Evolutionary conservation across 2,329 filamentous ascomycete genomes (phyloP), one percentile per base, ranked within the genome.

Genomic region (Beauveria sp.): DNA sequence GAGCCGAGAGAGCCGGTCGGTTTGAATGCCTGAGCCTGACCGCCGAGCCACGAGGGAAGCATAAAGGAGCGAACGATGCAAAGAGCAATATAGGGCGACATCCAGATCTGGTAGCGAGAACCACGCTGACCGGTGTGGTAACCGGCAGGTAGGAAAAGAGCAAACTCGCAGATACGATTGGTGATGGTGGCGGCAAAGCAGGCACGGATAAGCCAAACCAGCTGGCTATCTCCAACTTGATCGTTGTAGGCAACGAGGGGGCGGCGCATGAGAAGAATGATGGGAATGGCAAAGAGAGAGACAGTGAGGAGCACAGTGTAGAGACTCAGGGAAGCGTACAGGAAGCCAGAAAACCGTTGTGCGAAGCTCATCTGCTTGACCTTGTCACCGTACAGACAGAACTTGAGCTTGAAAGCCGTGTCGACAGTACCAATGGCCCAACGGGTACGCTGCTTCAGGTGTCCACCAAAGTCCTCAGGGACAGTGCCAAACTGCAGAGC

Each of bases 1-100:
- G 80, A 82, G 28, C 76, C 73, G 9, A 86, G 72, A 5, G 82
- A 84, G 5, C 84, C 84, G 1, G 84, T 84, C 0, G 84, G 79
- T 67, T 82, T 83, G 74, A 87, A 87, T 22, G 80, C 82, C 69
- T 82, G 79, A 0, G 78, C 71, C 67, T 83, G 76, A 22, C 83
- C 84, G 18, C 84, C 84, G 18, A 86, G 78, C 83, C 83, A 85
- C 8, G 68, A 77, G 28, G 83, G 83, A 3, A 86, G 74, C 16
- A 85, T 65, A 66, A 86, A 86, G 1, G 82, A 78, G 3, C 82
- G 81, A 56, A 85, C 71, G 59, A 86, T 79, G 66, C 79, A 82
- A 12, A 84, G 73, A 0, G 82, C 80, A 63, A 84, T 82, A 70
- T 84, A 86, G 0, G 83, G 83, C 7, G 83, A 78, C 83, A 86